These are phyloP conservation scores for Paraphoma sp. DNA, from an alignment of 2,329 filamentous ascomycete species.

Conservation along the genomic window DNA sequence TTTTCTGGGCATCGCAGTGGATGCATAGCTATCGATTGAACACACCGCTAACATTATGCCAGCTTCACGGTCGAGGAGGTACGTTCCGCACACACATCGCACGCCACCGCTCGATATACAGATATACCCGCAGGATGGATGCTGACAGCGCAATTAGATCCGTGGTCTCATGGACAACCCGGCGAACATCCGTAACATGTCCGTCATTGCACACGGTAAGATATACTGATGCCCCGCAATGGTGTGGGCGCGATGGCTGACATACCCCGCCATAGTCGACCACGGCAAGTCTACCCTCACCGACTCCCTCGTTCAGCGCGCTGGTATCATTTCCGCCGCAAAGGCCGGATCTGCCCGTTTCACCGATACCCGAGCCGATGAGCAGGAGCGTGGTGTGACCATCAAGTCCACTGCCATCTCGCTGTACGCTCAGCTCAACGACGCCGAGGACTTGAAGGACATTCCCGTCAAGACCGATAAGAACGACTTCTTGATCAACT, in stretches of 20 bases:
- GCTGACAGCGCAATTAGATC: slow-evolving; percentile 62
- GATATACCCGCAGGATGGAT: slow-evolving; percentile 5
- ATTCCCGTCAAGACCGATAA: slow-evolving; percentile 88
- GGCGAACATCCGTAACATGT: slow-evolving; percentile 88
- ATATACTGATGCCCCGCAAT: slow-evolving; percentile 20
- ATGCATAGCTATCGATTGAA: slow-evolving; percentile 1
- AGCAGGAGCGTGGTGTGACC: slow-evolving; percentile 99
- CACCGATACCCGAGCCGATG: slow-evolving; percentile 95
- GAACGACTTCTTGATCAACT: slow-evolving; percentile 99
- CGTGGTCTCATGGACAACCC: slow-evolving; percentile 81
- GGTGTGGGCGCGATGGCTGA: slow-evolving; percentile 28
- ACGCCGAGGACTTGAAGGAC: slow-evolving; percentile 91
- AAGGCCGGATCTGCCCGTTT: slow-evolving; percentile 96
- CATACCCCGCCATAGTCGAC: slow-evolving; percentile 68
- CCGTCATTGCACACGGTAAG: slow-evolving; percentile 96
- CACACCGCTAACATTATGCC: slow-evolving; percentile 58
- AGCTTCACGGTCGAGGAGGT: slow-evolving; percentile 98
- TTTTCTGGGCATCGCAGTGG: background rate
- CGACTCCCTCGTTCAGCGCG: slow-evolving; percentile 98
- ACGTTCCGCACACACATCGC: slow-evolving; percentile 48
- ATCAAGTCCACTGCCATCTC: slow-evolving; percentile 99
- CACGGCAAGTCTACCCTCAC: slow-evolving; percentile 99
- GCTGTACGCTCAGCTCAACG: slow-evolving; percentile 84
- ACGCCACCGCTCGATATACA: slow-evolving; percentile 24
- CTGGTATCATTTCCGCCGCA: slow-evolving; percentile 98